Base-by-base conservation (phyloP, 2,329 filamentous ascomycete genomes). In the Diplocarpon rosae region DNA sequence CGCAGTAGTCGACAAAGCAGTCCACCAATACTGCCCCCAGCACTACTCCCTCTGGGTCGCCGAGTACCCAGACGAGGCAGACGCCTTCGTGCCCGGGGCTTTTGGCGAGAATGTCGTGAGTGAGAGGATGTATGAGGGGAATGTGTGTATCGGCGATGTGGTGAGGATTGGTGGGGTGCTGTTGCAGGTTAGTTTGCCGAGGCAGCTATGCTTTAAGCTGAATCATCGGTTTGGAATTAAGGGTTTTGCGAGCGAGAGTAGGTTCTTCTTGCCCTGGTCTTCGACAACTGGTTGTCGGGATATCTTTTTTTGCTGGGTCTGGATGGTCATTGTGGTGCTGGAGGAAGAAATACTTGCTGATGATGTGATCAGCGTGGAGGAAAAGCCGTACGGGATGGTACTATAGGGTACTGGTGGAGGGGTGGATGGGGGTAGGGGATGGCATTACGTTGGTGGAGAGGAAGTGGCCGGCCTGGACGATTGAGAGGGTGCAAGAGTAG, bases 71-170 rank as follows among this genome's bases (percentile, higher is more conserved):
- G 20, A 24, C 20, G 58, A 65, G 0, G 66, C 69, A 1, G 63
- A 68, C 2, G 63, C 66, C 2, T 81, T 82, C 52, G 62, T 65
- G 5, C 69, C 71, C 0, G 78, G 78, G 1, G 76, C 69, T 0
- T 83, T 82, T 50, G 78, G 78, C 6, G 78, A 83, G 62, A 83
- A 83, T 53, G 64, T 83, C 3, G 76, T 79, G 32, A 72, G 67
- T 1, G 61, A 63, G 1, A 63, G 65, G 33, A 72, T 80, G 65
- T 80, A 78, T 53, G 79, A 83, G 62, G 67, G 69, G 30, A 82
- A 78, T 51, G 64, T 82, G 1, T 82, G 78, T 59, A 78, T 83
- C 41, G 78, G 79, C 16, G 79, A 83, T 52, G 63, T 75, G 12
- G 64, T 78, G 14, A 63, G 68, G 0, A 67, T 81, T 7, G 57